These are phyloP conservation scores for Exsudoporus frostii DNA, from an alignment of 768 basidiomycete genomes.

Conservation along the genomic window DNA sequence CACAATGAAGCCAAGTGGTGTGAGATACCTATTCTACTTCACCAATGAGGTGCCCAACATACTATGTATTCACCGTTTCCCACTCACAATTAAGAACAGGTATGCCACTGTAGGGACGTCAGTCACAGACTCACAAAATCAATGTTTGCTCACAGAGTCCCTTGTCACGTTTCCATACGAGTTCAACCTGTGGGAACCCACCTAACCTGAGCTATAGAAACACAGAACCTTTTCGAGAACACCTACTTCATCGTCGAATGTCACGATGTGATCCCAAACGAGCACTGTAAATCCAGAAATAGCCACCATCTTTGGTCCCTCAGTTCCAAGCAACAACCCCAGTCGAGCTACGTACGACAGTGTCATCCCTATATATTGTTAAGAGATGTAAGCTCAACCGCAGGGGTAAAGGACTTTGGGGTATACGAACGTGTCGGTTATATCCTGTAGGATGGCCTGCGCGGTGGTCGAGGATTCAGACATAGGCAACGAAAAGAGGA, in stretches of 20 bases:
- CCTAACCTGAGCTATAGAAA: neutral
- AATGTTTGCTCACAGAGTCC: constrained; percentile 28
- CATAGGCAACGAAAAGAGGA: constrained; percentile 1
- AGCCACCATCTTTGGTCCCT: constrained; percentile 44
- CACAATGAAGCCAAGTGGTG: constrained; percentile 58
- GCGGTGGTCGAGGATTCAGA: neutral
- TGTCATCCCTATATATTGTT: neutral
- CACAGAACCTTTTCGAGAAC: neutral
- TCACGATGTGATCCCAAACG: constrained; percentile 45
- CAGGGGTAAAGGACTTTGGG: neutral
- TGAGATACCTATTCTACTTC: constrained; percentile 59
- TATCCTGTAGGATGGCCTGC: neutral
- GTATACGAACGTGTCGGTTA: neutral
- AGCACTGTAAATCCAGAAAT: constrained; percentile 49
- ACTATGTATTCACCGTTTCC: neutral
- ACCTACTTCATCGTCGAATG: constrained; percentile 38
- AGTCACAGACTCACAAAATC: neutral
- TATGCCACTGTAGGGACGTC: constrained; percentile 26
- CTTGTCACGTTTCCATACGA: constrained; percentile 38
- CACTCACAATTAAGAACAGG: constrained; percentile 38
- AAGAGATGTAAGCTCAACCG: neutral
- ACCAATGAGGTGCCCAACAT: neutral
- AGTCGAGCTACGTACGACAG: constrained; percentile 6
- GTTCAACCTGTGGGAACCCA: constrained; percentile 28
- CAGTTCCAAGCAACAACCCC: neutral